Evolutionary conservation across 805 yeast species (phyloP), one percentile per base, ranked within the genome.

Genomic region (Wilhelminamyces savonicus): DNA sequence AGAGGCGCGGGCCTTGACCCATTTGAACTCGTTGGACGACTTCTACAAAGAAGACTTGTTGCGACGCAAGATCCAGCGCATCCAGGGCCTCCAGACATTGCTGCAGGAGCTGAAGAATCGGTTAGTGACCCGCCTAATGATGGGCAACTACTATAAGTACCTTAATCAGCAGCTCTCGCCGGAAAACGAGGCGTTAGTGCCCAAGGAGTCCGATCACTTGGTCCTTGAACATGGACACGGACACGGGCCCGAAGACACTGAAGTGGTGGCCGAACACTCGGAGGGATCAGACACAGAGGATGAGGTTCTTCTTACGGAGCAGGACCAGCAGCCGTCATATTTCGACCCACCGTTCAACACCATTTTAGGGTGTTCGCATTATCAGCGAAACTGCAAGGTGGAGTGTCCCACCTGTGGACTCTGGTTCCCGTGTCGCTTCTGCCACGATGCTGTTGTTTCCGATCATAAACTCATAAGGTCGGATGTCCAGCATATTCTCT

Each of bases 391-490:
- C 36, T 86, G 95, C 58, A 86, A 87, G 50, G 54, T 83, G 28
- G 92, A 84, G 46, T 88, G 97, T 49, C 69, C 81, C 9, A 66
- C 67, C 3, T 88, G 97, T 48, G 55, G 63, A 19, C 66, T 67
- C 47, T 88, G 94, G 90, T 81, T 63, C 41, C 58, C 84, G 2
- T 88, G 97, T 56, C 70, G 95, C 10, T 74, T 83, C 40, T 88
- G 97, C 50, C 97, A 88, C 54, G 94, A 82, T 46, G 69, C 52
- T 16, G 66, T 69, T 14, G 35, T 48, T 2, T 46, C 62, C 9
- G 94, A 82, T 52, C 74, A 68, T 40, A 70, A 84, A 46, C 56
- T 65, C 20, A 31, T 48, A 4, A 66, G 95, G 26, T 60, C 63
- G 16, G 68, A 70, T 26, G 82, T 85, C 3, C 66, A 63, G 34